Evolutionary conservation across 2,329 filamentous ascomycete genomes (phyloP).

Genomic region (Biscogniauxia sp.): DNA sequence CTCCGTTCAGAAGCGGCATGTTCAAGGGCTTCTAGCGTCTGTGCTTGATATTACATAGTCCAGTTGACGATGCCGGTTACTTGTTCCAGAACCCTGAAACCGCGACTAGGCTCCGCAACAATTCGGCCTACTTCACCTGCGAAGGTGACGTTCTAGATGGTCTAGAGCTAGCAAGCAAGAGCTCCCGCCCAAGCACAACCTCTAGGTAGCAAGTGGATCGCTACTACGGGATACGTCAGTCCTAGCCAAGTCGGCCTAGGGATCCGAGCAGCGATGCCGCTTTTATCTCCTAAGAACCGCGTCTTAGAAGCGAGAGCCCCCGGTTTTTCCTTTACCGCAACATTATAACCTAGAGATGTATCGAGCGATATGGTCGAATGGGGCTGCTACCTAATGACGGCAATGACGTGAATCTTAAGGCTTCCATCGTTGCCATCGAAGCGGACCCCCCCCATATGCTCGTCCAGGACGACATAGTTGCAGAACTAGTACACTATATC

Average conservation of each 20-base stretch:
- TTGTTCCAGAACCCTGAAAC: conserved; percentile 2
- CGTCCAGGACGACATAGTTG: background rate
- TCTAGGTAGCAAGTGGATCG: background rate
- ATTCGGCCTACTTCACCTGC: background rate
- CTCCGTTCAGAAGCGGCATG: conserved; percentile 6
- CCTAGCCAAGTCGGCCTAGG: conserved; percentile 4
- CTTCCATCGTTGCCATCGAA: background rate
- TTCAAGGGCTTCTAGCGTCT: conserved; percentile 6
- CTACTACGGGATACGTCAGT: background rate
- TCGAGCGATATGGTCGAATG: background rate
- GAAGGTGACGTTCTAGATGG: conserved; percentile 8
- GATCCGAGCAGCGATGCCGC: conserved; percentile 2
- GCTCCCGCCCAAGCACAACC: background rate
- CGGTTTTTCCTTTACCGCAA: conserved; percentile 5
- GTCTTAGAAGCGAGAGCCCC: conserved; percentile 6
- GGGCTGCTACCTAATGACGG: no score
- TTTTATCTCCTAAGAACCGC: conserved; percentile 7
- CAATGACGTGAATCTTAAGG: background rate
- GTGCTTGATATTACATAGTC: conserved; percentile 9
- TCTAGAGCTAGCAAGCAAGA: conserved; percentile 6
- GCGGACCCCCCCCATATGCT: conserved; percentile 1
- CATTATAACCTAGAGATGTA: background rate
- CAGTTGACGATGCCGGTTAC: conserved; percentile 8
- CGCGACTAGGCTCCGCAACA: background rate
- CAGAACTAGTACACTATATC: conserved; percentile 1